A percentile compares a stretch with the other conserved stretches of the same genome.
These are phyloP conservation scores for Leccinum cinnamomeum DNA, from an alignment of 1,284 basidiomycete genomes.

Conservation along the genomic window DNA sequence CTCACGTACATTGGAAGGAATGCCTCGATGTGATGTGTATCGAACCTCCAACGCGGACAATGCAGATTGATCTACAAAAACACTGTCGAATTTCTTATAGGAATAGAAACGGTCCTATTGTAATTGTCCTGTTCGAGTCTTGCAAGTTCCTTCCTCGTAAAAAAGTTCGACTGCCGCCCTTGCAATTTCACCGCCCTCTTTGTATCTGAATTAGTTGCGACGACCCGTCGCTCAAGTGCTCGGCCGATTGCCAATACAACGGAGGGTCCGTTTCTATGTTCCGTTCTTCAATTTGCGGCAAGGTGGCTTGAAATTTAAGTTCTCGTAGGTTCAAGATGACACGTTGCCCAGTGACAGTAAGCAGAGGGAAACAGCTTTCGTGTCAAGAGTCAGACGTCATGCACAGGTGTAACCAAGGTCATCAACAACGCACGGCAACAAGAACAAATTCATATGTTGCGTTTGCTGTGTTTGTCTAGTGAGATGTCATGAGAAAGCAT, in stretches of 20 bases:
- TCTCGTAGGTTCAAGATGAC: not conserved
- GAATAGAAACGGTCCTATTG: not conserved
- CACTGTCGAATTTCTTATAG: not conserved
- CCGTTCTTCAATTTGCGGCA: not conserved
- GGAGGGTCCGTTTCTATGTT: not conserved
- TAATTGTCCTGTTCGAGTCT: not conserved
- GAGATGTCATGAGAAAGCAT: not conserved
- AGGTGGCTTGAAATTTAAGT: not conserved
- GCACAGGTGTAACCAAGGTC: not conserved
- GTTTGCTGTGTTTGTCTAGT: not conserved
- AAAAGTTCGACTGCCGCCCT: not conserved
- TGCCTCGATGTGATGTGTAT: no score
- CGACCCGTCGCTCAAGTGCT: not conserved
- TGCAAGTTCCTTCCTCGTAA: not conserved
- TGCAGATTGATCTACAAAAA: not conserved
- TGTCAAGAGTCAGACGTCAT: not conserved
- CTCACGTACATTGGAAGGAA: not conserved
- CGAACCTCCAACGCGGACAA: not conserved
- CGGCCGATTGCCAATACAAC: not conserved
- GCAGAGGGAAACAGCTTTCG: not conserved
- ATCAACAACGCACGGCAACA: not conserved
- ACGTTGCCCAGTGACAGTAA: not conserved
- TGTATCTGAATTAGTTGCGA: not conserved
- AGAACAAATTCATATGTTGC: not conserved
- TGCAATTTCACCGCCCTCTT: not conserved